These are phyloP conservation scores for Oidiodendron maius DNA, from an alignment of 495 filamentous ascomycete genomes.

Conservation along the genomic window DNA sequence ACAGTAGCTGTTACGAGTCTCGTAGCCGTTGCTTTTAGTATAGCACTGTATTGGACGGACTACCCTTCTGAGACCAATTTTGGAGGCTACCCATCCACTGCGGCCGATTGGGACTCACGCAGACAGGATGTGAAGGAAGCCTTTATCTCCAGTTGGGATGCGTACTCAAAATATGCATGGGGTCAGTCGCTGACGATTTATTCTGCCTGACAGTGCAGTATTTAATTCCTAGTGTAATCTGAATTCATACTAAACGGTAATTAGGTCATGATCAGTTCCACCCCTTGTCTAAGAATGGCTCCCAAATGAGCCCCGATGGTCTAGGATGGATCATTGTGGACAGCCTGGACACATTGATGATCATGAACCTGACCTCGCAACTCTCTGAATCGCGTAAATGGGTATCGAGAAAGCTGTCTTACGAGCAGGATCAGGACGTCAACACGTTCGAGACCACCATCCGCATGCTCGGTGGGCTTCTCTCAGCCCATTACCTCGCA, in stretches of 20 bases:
- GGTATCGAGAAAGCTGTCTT: conserved; percentile 71
- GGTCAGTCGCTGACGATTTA: conserved; percentile 46
- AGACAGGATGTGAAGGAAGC: neutral
- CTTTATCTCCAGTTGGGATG: conserved; percentile 76
- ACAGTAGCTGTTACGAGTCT: too few relatives aligned
- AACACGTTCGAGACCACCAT: conserved; percentile 97
- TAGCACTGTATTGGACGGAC: too few relatives aligned
- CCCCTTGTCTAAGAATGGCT: conserved; percentile 67
- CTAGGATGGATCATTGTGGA: conserved; percentile 97
- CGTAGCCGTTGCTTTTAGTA: too few relatives aligned
- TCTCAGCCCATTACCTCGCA: conserved; percentile 89
- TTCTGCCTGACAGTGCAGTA: neutral
- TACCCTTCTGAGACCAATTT: too few relatives aligned
- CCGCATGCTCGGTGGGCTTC: conserved; percentile 89
- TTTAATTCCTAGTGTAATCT: neutral
- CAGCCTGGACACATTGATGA: conserved; percentile 85
- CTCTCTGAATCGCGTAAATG: conserved; percentile 79
- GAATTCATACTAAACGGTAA: neutral
- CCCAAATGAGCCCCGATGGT: conserved; percentile 71
- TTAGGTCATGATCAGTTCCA: conserved; percentile 82
- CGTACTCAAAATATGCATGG: conserved; percentile 88
- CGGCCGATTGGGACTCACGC: neutral
- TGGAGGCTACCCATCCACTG: neutral
- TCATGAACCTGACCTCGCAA: conserved; percentile 90
- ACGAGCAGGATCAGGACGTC: conserved; percentile 86